phyloP scores from a whole-genome alignment of 768 basidiomycete genomes.

The Dendrothele bispora region DNA sequence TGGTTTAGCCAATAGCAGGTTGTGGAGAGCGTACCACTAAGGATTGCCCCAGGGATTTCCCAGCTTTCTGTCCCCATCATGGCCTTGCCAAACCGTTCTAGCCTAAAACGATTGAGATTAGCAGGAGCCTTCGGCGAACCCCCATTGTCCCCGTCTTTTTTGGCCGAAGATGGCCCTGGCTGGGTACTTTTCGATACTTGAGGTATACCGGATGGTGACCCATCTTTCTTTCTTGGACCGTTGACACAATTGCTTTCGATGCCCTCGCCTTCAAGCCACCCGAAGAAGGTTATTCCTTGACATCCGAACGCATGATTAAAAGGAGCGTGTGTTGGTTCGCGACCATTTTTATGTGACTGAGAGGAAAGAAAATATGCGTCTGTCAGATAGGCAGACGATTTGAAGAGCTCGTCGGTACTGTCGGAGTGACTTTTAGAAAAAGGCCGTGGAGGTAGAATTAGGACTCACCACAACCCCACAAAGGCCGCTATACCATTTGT shows the following conservation, averaged over 20 bases:
- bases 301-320: slow-evolving; percentile 71
- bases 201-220: slow-evolving; percentile 16
- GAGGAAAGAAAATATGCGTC: slow-evolving; percentile 55
- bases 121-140: not conserved
- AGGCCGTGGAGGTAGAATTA: not conserved
- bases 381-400: slow-evolving; percentile 73
- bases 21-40: slow-evolving; percentile 41
- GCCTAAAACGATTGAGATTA: slow-evolving; percentile 45
- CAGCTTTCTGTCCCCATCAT: slow-evolving; percentile 75
- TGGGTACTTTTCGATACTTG: slow-evolving; percentile 4
- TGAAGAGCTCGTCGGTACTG: slow-evolving; percentile 77
- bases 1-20: not conserved
- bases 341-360: slow-evolving; percentile 30
- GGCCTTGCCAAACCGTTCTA: slow-evolving; percentile 72
- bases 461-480: slow-evolving; percentile 62
- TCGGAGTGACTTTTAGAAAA: not conserved
- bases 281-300: slow-evolving; percentile 55
- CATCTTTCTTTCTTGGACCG: slow-evolving; percentile 18
- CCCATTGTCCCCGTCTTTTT: not conserved
- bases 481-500: slow-evolving; percentile 71
- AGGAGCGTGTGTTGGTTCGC: slow-evolving; percentile 55
- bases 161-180: slow-evolving; percentile 2
- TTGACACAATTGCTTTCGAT: slow-evolving; percentile 6
- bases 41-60: slow-evolving; percentile 63
- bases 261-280: slow-evolving; percentile 69